Conservation (phyloP, 345 rosid genomes). For the Kernera saxatilis region DNA sequence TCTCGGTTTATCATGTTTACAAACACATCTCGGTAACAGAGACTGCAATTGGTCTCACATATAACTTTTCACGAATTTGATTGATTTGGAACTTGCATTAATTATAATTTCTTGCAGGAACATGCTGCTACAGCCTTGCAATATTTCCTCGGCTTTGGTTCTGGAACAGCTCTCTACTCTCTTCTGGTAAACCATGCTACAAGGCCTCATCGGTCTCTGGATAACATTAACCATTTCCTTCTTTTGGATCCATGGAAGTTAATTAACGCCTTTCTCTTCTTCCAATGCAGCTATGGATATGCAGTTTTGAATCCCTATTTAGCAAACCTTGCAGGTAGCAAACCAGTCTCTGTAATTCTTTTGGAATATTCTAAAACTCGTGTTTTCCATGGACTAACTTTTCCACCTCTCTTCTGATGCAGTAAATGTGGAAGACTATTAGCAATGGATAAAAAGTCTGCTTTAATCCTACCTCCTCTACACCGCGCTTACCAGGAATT, state of each 20-base stretch:
- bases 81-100: slow-evolving; percentile 15
- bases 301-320: slow-evolving; percentile 72
- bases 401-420: slow-evolving; percentile 21
- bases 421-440: slow-evolving; percentile 71
- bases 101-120: slow-evolving; percentile 43
- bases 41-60: not conserved
- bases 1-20: slow-evolving; percentile 61
- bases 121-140: slow-evolving; percentile 75
- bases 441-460: slow-evolving; percentile 63
- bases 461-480: slow-evolving; percentile 54
- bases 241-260: slow-evolving; percentile 3
- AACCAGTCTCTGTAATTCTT: slow-evolving; percentile 2
- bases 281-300: slow-evolving; percentile 64
- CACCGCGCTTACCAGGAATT: slow-evolving; percentile 40
- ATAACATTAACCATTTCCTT: slow-evolving; percentile 7
- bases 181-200: slow-evolving; percentile 52
- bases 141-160: slow-evolving; percentile 56
- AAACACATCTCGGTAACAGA: slow-evolving; percentile 64
- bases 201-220: slow-evolving; percentile 4
- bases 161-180: slow-evolving; percentile 53
- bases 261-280: not conserved
- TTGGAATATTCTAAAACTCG: not conserved
- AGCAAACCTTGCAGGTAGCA: slow-evolving; percentile 66
- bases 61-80: not conserved
- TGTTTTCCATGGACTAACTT: slow-evolving; percentile 1